These are phyloP conservation scores for Gaeumannomyces tritici DNA, from an alignment of 2,329 filamentous ascomycete genomes.

Conservation along the genomic window DNA sequence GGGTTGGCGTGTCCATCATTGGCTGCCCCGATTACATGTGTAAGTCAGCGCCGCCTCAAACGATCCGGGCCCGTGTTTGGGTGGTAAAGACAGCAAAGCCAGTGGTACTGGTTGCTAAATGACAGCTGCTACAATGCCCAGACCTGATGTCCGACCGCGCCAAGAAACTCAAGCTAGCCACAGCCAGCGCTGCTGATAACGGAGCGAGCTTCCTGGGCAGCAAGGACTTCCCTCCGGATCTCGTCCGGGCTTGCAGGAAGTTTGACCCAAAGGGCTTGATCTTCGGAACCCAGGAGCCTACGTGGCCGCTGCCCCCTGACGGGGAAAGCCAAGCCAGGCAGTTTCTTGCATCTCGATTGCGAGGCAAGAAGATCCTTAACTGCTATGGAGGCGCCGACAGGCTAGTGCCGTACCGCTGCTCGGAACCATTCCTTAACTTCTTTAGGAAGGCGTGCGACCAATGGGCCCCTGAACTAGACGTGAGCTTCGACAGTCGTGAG, in stretches of 20 bases:
- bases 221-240: slow-evolving; percentile 60
- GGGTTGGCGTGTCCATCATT: slow-evolving; percentile 70
- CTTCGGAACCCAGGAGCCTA: slow-evolving; percentile 40
- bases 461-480: slow-evolving; percentile 44
- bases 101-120: not conserved
- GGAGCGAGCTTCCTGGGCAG: slow-evolving; percentile 65
- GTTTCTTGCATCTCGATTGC: slow-evolving; percentile 18
- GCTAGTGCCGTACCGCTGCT: slow-evolving; percentile 58
- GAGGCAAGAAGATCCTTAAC: slow-evolving; percentile 54
- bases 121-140: not conserved
- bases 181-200: slow-evolving; percentile 45
- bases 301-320: slow-evolving; percentile 15
- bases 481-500: slow-evolving; percentile 51
- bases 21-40: slow-evolving; percentile 83
- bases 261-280: slow-evolving; percentile 71
- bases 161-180: slow-evolving; percentile 52
- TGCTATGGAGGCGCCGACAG: slow-evolving; percentile 60
- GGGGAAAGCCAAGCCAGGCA: slow-evolving; percentile 29
- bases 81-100: not conserved
- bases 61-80: not conserved
- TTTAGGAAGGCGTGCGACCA: slow-evolving; percentile 43
- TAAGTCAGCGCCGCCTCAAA: slow-evolving; percentile 23
- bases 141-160: slow-evolving; percentile 72
- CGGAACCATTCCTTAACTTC: slow-evolving; percentile 50
- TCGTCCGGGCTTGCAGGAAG: slow-evolving; percentile 53